A percentile compares a stretch with the other conserved stretches of the same genome.
Conservation (phyloP, 306 rosid genomes). For the Nissolia schottii region DNA sequence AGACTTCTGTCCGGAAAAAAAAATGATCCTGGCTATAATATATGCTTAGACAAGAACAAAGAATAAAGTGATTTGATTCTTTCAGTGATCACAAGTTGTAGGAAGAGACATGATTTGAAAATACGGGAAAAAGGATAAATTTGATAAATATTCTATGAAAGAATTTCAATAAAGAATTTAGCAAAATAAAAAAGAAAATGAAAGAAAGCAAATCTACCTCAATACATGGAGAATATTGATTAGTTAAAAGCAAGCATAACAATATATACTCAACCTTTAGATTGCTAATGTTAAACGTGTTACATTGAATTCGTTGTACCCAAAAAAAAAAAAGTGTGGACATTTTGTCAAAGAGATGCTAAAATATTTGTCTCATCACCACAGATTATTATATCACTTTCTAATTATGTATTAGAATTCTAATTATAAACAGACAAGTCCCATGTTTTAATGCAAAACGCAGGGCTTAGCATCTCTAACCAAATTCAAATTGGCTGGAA, state of each 20-base stretch:
- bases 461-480: not conserved
- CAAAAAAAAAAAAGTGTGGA: too few species aligned
- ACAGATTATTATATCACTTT: not conserved
- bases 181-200: not conserved
- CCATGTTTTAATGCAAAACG: not conserved
- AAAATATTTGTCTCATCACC: not conserved
- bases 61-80: not conserved
- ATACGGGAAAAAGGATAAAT: not conserved
- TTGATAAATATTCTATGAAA: not conserved
- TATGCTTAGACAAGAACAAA: constrained; percentile 4
- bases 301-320: too few species aligned
- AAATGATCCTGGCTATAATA: not conserved
- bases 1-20: not conserved
- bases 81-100: not conserved
- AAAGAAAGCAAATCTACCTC: too few species aligned
- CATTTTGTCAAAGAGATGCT: not conserved
- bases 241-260: not conserved
- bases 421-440: constrained; percentile 12
- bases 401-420: not conserved
- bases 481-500: not conserved
- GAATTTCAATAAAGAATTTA: not conserved
- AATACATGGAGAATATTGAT: constrained; percentile 4
- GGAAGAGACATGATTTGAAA: not conserved
- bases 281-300: not conserved
- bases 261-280: not conserved